Conservation (phyloP, 2,329 filamentous ascomycete species). For the Venturia effusa region DNA sequence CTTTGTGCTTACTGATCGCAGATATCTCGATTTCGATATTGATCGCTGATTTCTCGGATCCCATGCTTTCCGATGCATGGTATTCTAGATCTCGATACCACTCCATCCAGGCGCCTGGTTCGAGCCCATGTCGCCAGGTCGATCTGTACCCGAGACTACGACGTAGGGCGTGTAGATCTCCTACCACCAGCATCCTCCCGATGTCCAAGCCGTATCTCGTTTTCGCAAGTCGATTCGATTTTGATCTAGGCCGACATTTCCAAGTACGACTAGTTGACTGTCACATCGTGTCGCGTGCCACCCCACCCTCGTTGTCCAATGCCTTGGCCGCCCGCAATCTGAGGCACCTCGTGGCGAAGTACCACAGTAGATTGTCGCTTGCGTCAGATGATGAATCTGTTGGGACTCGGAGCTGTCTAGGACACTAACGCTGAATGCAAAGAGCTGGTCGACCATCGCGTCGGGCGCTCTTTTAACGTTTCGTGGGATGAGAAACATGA, state of each 20-base stretch:
- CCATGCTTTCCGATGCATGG: neutral
- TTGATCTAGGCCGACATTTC: neutral
- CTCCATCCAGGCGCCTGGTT: neutral
- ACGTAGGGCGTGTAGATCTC: neutral
- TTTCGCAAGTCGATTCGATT: neutral
- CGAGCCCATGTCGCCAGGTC: neutral
- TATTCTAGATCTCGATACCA: neutral
- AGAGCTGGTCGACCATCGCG: too few relatives aligned
- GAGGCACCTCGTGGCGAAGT: neutral
- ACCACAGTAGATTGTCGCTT: neutral
- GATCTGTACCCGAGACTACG: neutral
- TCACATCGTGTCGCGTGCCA: neutral
- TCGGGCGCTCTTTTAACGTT: too few relatives aligned
- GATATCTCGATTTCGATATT: neutral
- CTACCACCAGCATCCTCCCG: neutral
- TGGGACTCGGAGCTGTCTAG: neutral
- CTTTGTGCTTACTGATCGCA: neutral
- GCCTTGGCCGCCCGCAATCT: neutral
- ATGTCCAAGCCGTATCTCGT: neutral
- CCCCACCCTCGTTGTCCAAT: neutral
- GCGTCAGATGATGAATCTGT: neutral
- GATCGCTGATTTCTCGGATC: neutral
- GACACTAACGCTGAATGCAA: neutral
- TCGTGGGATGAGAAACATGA: neutral
- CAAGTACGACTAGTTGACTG: neutral